phyloP scores from a whole-genome alignment of 352 stramenopile species.

The Pythium graminicola region DNA sequence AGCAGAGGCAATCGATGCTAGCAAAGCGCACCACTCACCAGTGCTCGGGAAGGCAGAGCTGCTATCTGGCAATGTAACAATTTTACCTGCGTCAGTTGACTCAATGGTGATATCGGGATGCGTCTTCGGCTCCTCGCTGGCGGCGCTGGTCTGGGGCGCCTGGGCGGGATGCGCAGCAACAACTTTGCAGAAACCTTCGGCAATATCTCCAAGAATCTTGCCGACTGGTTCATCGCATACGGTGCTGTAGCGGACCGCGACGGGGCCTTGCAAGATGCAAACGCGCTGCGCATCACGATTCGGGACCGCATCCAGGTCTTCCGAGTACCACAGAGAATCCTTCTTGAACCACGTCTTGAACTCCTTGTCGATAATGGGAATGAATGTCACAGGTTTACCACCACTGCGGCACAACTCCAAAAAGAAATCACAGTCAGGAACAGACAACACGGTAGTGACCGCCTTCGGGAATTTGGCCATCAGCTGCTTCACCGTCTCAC shows the following conservation, averaged over 20 bases:
- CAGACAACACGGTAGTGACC: conserved; percentile 50
- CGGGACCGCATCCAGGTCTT: conserved; percentile 78
- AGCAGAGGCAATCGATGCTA: conserved; percentile 29
- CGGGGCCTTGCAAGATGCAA: conserved; percentile 76
- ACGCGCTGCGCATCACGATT: conserved; percentile 72
- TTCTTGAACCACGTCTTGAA: conserved; percentile 88
- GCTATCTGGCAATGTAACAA: conserved; percentile 28
- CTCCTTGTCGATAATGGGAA: conserved; percentile 76
- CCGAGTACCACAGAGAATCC: conserved; percentile 88
- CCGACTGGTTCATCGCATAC: conserved; percentile 66
- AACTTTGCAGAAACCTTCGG: conserved; percentile 44
- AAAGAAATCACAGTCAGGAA: conserved; percentile 80
- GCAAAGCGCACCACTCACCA: conserved; percentile 41
- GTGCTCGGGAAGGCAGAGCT: conserved; percentile 23
- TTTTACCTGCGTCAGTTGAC: conserved; percentile 21
- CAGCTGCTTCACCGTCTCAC: conserved; percentile 38
- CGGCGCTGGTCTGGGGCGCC: neutral
- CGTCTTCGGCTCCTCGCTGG: neutral
- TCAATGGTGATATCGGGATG: conserved; percentile 16
- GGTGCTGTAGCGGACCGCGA: conserved; percentile 77
- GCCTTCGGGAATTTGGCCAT: conserved; percentile 44
- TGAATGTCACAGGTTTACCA: conserved; percentile 85
- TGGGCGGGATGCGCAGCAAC: conserved; percentile 16
- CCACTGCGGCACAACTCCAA: conserved; percentile 70
- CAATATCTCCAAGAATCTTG: conserved; percentile 67